Percentiles rank a stretch among this genome's conserved stretches.
phyloP scores from a whole-genome alignment of 495 filamentous ascomycete species.

The Bacidia gigantensis region DNA sequence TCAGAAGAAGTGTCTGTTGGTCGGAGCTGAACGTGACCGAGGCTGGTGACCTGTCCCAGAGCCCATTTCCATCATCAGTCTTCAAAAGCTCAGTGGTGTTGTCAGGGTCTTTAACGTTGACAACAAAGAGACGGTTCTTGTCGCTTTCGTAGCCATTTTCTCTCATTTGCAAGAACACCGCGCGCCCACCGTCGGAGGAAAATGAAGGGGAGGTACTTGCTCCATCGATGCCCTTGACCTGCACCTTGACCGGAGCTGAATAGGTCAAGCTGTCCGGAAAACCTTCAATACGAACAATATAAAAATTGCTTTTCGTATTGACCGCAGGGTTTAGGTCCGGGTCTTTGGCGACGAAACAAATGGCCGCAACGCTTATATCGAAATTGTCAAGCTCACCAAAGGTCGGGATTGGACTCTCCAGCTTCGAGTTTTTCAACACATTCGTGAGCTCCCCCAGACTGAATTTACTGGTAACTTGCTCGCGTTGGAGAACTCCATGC shows the following conservation, averaged over 20 bases:
- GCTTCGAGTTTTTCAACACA: slow-evolving; percentile 25
- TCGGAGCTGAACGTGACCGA: slow-evolving; percentile 51
- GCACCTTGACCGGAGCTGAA: slow-evolving; percentile 26
- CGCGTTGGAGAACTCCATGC: slow-evolving; percentile 48
- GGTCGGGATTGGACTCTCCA: slow-evolving; percentile 43
- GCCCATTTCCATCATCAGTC: slow-evolving; percentile 45
- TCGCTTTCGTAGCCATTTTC: slow-evolving; percentile 81
- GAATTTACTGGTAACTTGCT: slow-evolving; percentile 29
- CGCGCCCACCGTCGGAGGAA: slow-evolving; percentile 53
- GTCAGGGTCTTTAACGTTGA: slow-evolving; percentile 43
- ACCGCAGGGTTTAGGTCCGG: slow-evolving; percentile 61
- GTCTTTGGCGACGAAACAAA: slow-evolving; percentile 80
- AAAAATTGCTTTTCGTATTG: slow-evolving; percentile 69
- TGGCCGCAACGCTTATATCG: slow-evolving; percentile 38
- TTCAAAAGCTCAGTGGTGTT: slow-evolving; percentile 46
- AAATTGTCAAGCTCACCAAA: slow-evolving; percentile 48
- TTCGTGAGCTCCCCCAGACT: slow-evolving; percentile 36
- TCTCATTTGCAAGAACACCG: slow-evolving; percentile 72
- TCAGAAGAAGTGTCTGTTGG: slow-evolving; percentile 47
- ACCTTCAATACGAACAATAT: slow-evolving; percentile 48
- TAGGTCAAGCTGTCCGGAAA: slow-evolving; percentile 37
- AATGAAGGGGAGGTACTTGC: slow-evolving; percentile 66
- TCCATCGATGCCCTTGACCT: slow-evolving; percentile 39
- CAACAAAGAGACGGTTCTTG: slow-evolving; percentile 60
- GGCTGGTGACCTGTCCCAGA: slow-evolving; percentile 57